These are phyloP conservation scores for Paraphoma chrysanthemicola DNA, from an alignment of 2,329 filamentous ascomycete genomes.

Conservation along the genomic window DNA sequence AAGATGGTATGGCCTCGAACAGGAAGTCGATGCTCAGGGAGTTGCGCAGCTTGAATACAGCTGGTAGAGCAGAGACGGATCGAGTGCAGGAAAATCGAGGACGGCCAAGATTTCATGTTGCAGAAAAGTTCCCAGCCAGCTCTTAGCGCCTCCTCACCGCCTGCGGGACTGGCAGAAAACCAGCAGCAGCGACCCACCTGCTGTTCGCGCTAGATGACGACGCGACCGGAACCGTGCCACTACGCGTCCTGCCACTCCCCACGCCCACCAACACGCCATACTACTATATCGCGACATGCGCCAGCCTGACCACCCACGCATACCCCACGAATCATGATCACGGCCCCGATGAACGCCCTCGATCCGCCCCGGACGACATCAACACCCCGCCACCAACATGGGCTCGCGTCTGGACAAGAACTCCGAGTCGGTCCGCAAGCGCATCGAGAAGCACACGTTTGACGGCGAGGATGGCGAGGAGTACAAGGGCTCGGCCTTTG, in stretches of 20 bases:
- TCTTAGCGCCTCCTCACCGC: slow-evolving; percentile 30
- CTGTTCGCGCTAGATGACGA: slow-evolving; percentile 12
- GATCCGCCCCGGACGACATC: slow-evolving; percentile 16
- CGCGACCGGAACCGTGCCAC: slow-evolving; percentile 14
- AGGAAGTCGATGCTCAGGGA: slow-evolving; percentile 8
- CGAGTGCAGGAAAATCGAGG: not conserved
- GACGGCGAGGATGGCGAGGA: slow-evolving; percentile 86
- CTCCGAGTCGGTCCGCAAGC: slow-evolving; percentile 66
- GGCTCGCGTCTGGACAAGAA: slow-evolving; percentile 68
- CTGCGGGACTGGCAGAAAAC: slow-evolving; percentile 13
- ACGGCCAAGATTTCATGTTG: not conserved
- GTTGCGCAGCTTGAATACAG: slow-evolving; percentile 27
- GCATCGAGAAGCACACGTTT: slow-evolving; percentile 75
- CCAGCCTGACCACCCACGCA: slow-evolving; percentile 1
- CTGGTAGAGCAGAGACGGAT: slow-evolving; percentile 19
- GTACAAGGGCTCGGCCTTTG: slow-evolving; percentile 85
- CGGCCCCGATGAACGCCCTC: slow-evolving; percentile 21
- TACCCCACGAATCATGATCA: slow-evolving; percentile 36
- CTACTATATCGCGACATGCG: slow-evolving; percentile 9
- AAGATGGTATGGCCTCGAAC: not conserved
- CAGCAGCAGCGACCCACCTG: slow-evolving; percentile 10
- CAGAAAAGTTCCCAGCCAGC: slow-evolving; percentile 32
- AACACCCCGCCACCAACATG: slow-evolving; percentile 51
- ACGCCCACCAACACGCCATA: not conserved
- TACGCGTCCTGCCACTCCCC: not conserved